A percentile compares a stretch with the other conserved stretches of the same genome.
Evolutionary conservation across 2,329 filamentous ascomycete species (phyloP).

Genomic region (Elsinoe perseae): DNA sequence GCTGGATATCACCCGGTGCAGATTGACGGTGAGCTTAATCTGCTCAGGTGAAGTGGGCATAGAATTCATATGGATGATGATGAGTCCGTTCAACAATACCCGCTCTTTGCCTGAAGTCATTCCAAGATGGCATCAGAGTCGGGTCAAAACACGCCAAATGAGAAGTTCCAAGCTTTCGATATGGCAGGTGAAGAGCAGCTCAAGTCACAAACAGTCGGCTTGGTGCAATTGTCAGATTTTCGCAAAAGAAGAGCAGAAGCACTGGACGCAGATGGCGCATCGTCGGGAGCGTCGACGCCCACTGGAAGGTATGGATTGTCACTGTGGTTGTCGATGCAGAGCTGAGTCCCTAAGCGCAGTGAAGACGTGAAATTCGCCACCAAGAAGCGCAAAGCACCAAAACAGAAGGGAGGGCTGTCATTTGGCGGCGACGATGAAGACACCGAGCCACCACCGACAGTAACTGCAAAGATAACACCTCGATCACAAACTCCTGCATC

Average conservation of each 20-base stretch:
- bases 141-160: conserved; percentile 22
- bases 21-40: background rate
- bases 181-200: conserved; percentile 72
- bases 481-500: conserved; percentile 8
- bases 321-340: conserved; percentile 22
- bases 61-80: background rate
- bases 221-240: conserved; percentile 87
- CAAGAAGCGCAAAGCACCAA: conserved; percentile 48
- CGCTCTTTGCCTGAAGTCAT: too few relatives aligned
- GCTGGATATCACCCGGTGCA: background rate
- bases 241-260: conserved; percentile 92
- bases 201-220: conserved; percentile 79
- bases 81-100: too few relatives aligned
- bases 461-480: conserved; percentile 3
- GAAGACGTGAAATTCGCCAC: conserved; percentile 45
- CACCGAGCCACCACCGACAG: conserved; percentile 27
- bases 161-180: conserved; percentile 68
- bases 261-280: conserved; percentile 66
- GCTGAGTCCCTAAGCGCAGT: conserved; percentile 53
- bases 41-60: background rate
- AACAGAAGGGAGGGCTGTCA: conserved; percentile 53
- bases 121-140: conserved; percentile 18
- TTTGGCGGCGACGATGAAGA: conserved; percentile 65
- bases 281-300: conserved; percentile 14
- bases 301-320: background rate